phyloP scores from a whole-genome alignment of 2,329 filamentous ascomycete genomes.

The Pleomassaria siparia region DNA sequence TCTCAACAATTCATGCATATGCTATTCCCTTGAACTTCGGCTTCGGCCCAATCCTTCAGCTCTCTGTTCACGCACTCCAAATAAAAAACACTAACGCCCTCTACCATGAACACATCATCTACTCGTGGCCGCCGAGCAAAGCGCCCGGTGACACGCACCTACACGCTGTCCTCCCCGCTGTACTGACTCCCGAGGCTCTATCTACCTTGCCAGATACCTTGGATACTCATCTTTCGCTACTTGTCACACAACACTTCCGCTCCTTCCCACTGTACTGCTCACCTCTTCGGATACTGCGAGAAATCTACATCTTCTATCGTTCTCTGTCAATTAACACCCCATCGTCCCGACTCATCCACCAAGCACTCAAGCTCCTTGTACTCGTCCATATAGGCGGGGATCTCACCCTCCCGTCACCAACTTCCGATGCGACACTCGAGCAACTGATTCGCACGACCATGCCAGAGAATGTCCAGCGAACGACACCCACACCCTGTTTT shows the following conservation, averaged over 20 bases:
- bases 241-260: conserved; percentile 38
- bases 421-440: conserved; percentile 14
- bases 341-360: conserved; percentile 28
- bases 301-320: conserved; percentile 37
- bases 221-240: conserved; percentile 33
- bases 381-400: conserved; percentile 43
- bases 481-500: conserved; percentile 39
- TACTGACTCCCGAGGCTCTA: conserved; percentile 26
- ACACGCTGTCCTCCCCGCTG: conserved; percentile 39
- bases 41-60: conserved; percentile 31
- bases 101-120: conserved; percentile 39
- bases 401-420: conserved; percentile 29
- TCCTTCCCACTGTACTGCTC: conserved; percentile 40
- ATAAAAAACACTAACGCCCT: conserved; percentile 19
- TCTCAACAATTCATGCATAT: conserved; percentile 21
- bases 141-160: conserved; percentile 16
- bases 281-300: conserved; percentile 33
- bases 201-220: conserved; percentile 23
- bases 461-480: conserved; percentile 2
- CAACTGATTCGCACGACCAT: conserved; percentile 25
- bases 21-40: conserved; percentile 37
- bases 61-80: conserved; percentile 29
- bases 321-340: conserved; percentile 17
- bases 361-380: conserved; percentile 42
- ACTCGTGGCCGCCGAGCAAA: conserved; percentile 37